Evolutionary conservation across 257 asterid species (phyloP), one percentile per base, ranked within the genome.

Genomic region (Parsonsia alboflavescens): DNA sequence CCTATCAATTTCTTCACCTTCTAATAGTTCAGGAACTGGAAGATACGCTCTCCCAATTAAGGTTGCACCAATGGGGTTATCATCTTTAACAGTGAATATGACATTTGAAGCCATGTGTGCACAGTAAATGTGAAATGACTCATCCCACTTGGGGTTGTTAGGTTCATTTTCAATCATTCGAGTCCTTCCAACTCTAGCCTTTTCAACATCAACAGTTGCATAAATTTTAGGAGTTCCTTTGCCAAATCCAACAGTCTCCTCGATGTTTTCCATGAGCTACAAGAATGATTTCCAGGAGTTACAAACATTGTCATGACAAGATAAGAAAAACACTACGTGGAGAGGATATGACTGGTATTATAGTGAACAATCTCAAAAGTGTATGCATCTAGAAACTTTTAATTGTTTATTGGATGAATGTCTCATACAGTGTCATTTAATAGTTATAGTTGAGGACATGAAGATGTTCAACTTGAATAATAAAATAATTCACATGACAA

Each of bases 1-100:
- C 85, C 81, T 81, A 75, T 93, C 98, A 3, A 91, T 41, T 73
- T 90, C 97, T 70, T 93, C 97, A 48, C 91, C 97, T 42, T 90
- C 96, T 74, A 91, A n/a, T 62, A 94, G 86, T 48, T 91, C 98
- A 0, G 68, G 39, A 45, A 85, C 98, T 0, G 97, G 93, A 15
- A 94, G 78, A 77, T 91, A 90, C 67, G 97, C 98, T 85, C 98
- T 82, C 72, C 98, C 98, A 21, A 91, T 87, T 59, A 91, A 81
- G 70, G 98, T 93, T 74, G 98, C 96, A 61, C 98, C 98, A 54
- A 94, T 89, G 73, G 97, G 91, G 73, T 94, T 89, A 73, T 86
- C 91, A 62, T 94, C 96, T 84, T 91, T 94, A 80, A 94, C 91
- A 2, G 98, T 91, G 85, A 91, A 94, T 53, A 88, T 86, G 39